Evolutionary conservation across 1,284 basidiomycete species (phyloP), one percentile per base, ranked within the genome.

Genomic region (Rhizopogon hawkerae): DNA sequence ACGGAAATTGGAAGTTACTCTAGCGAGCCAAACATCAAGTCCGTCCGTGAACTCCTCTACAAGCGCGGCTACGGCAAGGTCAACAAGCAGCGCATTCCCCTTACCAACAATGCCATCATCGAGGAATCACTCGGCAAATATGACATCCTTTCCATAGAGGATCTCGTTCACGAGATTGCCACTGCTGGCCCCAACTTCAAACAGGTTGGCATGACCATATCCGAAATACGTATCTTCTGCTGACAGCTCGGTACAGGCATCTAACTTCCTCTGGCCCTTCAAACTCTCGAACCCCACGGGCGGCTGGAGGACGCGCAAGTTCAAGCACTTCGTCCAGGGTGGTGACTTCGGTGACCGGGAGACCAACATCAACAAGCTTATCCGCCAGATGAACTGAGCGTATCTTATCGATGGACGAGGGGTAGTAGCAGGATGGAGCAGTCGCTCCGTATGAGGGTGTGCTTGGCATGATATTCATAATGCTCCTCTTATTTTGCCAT

Each of bases 1-100:
- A 4, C 23, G 9, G 18, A 47, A 24, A 24, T 47, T 61, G 41
- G 61, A 29, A 21, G 16, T 46, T 39, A 8, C 5, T 9, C 11
- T 48, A 85, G 91, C 70, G 91, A 94, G 70, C 89, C 92, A 54
- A 97, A 97, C 78, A 77, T 98, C 64, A 97, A 97, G 75, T 85
- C 93, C 41, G 86, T 98, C 67, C 92, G 94, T 60, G 95, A 98
- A 72, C 77, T 99, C 57, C 86, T 98, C 75, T 98, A 98, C 87
- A 98, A 98, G 83, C 92, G 96, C 60, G 96, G 96, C 54, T 98
- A 97, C 71, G 96, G 94, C 71, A 98, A 98, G 79, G 84, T 98
- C 70, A 75, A 94, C 82, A 94, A 91, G 73, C 94, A 98, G 74
- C 89, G 95, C 67, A 89, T 98, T 64, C 94, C 95, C 58, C 85